Conservation (phyloP, 2,329 filamentous ascomycete species). For the Byssochlamys sp. region DNA sequence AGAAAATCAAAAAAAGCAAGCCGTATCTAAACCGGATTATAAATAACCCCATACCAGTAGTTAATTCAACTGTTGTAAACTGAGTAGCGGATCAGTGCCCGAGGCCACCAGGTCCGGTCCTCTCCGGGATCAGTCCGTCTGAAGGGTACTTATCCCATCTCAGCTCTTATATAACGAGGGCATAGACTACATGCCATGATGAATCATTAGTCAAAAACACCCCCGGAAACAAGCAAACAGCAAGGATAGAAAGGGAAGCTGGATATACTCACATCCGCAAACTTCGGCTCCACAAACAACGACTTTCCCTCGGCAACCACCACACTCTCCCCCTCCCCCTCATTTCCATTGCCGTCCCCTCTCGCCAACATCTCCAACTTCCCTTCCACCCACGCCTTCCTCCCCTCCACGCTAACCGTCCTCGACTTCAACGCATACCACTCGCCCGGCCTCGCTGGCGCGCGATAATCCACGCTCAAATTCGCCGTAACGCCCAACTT, state of each 20-base stretch:
- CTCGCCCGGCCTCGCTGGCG: slow-evolving; percentile 22
- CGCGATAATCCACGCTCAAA: slow-evolving; percentile 27
- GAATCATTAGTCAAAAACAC: not conserved
- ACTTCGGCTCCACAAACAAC: slow-evolving; percentile 31
- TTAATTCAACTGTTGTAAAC: not conserved
- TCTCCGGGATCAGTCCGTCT: not conserved
- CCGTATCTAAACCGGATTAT: not conserved
- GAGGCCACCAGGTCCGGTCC: not conserved
- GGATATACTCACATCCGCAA: slow-evolving; percentile 22
- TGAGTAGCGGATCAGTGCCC: not conserved
- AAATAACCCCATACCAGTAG: not conserved
- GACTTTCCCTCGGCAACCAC: slow-evolving; percentile 28
- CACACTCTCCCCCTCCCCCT: slow-evolving; percentile 11
- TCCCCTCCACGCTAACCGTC: slow-evolving; percentile 24
- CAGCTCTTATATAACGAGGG: slow-evolving; percentile 19
- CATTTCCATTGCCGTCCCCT: slow-evolving; percentile 3
- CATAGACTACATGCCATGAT: slow-evolving; percentile 19
- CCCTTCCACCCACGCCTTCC: slow-evolving; percentile 31
- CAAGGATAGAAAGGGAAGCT: not conserved
- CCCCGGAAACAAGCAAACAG: not conserved
- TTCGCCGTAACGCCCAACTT: slow-evolving; percentile 30
- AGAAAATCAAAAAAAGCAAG: not conserved
- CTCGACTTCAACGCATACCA: slow-evolving; percentile 24
- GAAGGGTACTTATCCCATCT: not conserved
- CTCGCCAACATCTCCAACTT: slow-evolving; percentile 4